Evolutionary conservation across 2,329 filamentous ascomycete species (phyloP), one percentile per base, ranked within the genome.

Genomic region (Fusarium bulbicola): DNA sequence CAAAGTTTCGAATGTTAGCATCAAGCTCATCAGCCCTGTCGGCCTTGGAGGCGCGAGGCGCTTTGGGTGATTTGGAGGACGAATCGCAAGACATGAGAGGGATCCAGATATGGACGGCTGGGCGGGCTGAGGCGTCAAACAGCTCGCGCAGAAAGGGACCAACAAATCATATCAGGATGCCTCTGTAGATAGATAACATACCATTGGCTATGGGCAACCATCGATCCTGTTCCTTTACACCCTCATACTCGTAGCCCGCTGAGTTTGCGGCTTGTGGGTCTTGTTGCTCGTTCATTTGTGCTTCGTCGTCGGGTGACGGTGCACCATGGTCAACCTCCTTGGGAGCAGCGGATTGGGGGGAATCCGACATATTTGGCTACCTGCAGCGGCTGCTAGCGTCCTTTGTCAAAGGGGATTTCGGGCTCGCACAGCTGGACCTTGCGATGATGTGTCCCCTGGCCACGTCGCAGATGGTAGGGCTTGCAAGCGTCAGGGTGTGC

Each of bases 181-280:
- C 46, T 73, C 57, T 61, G 59, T 66, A 60, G 61, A 74, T 70
- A 64, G 67, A 72, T 66, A 66, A 96, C 96, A 90, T 90, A 99
- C 96, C 96, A 95, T 99, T 99, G 86, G 96, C 96, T 90, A 99
- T 99, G 83, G 96, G 96, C 83, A 99, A 90, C 96, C 96, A 99
- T 89, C 96, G 89, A 86, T 99, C 96, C 86, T 99, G 96, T 86
- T 99, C 96, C 89, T 98, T 98, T 85, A 98, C 95, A 54, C 81
- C 81, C 86, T 98, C 95, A 83, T 98, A 97, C 87, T 98, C 95
- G 82, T 94, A 94, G 84, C 87, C 91, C 65, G 79, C 73, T 85
- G 92, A 88, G 83, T 89, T 92, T 84, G 89, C 89, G 83, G 88
- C 88, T 87, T 94, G 92, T 91, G 90, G 89, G 86, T 93, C 92